Percentiles rank a stretch among this genome's conserved stretches.
These are phyloP conservation scores for Trichocladium antarcticum DNA, from an alignment of 495 filamentous ascomycete genomes.

Conservation along the genomic window DNA sequence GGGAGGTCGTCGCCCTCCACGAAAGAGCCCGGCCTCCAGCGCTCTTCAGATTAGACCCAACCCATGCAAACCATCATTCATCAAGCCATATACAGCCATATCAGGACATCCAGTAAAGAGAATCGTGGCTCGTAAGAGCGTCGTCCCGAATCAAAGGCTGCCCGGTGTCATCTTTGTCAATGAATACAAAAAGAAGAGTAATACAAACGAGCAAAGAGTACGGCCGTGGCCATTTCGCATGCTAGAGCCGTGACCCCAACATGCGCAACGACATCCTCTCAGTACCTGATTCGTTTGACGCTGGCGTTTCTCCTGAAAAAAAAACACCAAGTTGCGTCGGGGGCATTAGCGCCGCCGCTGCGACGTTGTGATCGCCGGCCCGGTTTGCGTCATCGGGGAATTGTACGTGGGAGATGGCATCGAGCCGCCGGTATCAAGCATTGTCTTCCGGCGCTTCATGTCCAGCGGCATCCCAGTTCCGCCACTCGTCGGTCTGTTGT, in stretches of 20 bases:
- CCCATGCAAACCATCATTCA: constrained; percentile 17
- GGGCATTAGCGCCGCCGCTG: constrained; percentile 26
- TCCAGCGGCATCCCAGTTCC: constrained; percentile 40
- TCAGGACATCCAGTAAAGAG: constrained; percentile 20
- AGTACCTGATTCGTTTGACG: too few relatives aligned
- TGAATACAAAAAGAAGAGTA: constrained; percentile 27
- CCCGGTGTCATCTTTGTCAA: constrained; percentile 16
- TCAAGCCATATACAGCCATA: constrained; percentile 30
- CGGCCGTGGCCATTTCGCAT: constrained; percentile 1
- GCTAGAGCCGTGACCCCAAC: background rate
- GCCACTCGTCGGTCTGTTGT: constrained; percentile 28
- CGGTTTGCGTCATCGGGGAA: constrained; percentile 34
- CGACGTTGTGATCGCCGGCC: constrained; percentile 26
- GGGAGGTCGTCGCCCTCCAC: constrained; percentile 14
- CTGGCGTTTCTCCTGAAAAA: too few relatives aligned
- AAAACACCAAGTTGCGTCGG: too few relatives aligned
- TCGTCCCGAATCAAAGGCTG: constrained; percentile 7
- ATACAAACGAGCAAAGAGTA: constrained; percentile 6
- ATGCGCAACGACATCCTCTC: background rate
- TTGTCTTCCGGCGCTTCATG: constrained; percentile 75
- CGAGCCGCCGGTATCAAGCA: constrained; percentile 41
- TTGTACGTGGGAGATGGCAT: constrained; percentile 38
- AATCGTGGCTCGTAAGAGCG: constrained; percentile 21
- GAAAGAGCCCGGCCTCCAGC: background rate
- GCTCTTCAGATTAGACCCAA: constrained; percentile 10